phyloP scores from a whole-genome alignment of 768 basidiomycete species.

The Boletus speciosus region DNA sequence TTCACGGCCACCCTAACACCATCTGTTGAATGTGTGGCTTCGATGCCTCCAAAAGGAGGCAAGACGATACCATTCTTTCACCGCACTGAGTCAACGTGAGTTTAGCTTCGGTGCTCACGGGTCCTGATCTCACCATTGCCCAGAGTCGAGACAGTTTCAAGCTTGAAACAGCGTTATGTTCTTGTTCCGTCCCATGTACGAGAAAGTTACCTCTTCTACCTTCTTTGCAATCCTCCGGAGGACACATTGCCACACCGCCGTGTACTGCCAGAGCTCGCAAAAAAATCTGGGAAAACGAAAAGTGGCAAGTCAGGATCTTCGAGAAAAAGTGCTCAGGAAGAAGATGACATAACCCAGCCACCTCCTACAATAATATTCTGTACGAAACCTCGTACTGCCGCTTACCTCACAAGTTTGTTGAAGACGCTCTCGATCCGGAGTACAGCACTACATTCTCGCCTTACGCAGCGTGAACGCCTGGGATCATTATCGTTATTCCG shows the following conservation, averaged over 20 bases:
- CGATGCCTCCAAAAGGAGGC: slow-evolving; percentile 69
- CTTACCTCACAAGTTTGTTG: slow-evolving; percentile 79
- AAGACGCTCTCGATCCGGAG: slow-evolving; percentile 78
- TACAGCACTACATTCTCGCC: slow-evolving; percentile 87
- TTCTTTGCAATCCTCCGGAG: slow-evolving; percentile 86
- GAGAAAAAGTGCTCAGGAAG: slow-evolving; percentile 34
- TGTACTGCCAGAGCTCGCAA: slow-evolving; percentile 49
- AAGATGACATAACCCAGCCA: slow-evolving; percentile 63
- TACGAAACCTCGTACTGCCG: slow-evolving; percentile 79
- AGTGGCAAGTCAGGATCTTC: slow-evolving; percentile 30
- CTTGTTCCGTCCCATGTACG: slow-evolving; percentile 94
- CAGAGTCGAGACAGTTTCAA: slow-evolving; percentile 87
- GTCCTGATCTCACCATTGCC: not conserved
- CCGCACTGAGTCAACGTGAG: slow-evolving; percentile 69
- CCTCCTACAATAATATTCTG: slow-evolving; percentile 98
- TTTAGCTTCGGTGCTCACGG: slow-evolving; percentile 6
- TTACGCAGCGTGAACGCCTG: slow-evolving; percentile 89
- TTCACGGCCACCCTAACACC: slow-evolving; percentile 95
- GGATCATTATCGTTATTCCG: slow-evolving; percentile 83
- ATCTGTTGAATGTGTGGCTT: slow-evolving; percentile 75
- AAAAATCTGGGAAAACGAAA: slow-evolving; percentile 23
- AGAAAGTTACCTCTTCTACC: slow-evolving; percentile 85
- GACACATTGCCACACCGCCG: slow-evolving; percentile 66
- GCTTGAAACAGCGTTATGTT: slow-evolving; percentile 83
- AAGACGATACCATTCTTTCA: slow-evolving; percentile 88